Conservation (phyloP, 2,329 filamentous ascomycete species). For the Aspergillus fischeri region DNA sequence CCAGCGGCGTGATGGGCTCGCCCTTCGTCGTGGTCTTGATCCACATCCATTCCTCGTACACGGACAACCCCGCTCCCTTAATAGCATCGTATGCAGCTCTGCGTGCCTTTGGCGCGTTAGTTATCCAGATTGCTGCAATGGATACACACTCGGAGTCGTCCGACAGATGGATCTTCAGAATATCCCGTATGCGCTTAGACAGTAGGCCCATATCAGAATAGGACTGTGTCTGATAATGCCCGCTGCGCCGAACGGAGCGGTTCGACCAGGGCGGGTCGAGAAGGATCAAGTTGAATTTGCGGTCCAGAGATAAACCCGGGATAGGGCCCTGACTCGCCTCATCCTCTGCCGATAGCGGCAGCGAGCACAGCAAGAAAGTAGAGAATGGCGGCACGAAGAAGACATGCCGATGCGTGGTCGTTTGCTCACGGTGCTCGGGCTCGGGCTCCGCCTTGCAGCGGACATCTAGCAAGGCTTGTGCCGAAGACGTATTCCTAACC, state of each 20-base stretch:
- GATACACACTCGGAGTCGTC: slow-evolving; percentile 13
- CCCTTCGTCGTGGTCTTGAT: slow-evolving; percentile 55
- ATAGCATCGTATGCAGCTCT: slow-evolving; percentile 44
- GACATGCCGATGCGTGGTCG: slow-evolving; percentile 11
- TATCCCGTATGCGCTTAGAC: slow-evolving; percentile 34
- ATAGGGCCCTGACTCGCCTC: slow-evolving; percentile 15
- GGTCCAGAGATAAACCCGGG: slow-evolving; percentile 17
- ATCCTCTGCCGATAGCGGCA: slow-evolving; percentile 23
- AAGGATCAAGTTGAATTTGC: slow-evolving; percentile 55
- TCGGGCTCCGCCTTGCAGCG: background rate
- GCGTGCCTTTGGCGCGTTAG: slow-evolving; percentile 53
- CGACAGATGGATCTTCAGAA: slow-evolving; percentile 44
- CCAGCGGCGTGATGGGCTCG: slow-evolving; percentile 48
- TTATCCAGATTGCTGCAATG: slow-evolving; percentile 58
- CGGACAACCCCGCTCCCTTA: slow-evolving; percentile 42
- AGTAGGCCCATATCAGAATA: slow-evolving; percentile 28
- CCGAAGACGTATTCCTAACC: slow-evolving; percentile 29
- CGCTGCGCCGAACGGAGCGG: slow-evolving; percentile 52
- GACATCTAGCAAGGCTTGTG: slow-evolving; percentile 14
- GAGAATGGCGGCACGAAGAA: slow-evolving; percentile 48
- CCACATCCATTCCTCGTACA: slow-evolving; percentile 62
- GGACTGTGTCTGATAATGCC: slow-evolving; percentile 41
- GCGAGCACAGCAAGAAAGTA: slow-evolving; percentile 42
- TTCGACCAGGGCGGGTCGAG: slow-evolving; percentile 64
- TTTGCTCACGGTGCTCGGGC: background rate